These are phyloP conservation scores for Leccinum griseonigrum DNA, from an alignment of 1,284 basidiomycete species.

Conservation along the genomic window DNA sequence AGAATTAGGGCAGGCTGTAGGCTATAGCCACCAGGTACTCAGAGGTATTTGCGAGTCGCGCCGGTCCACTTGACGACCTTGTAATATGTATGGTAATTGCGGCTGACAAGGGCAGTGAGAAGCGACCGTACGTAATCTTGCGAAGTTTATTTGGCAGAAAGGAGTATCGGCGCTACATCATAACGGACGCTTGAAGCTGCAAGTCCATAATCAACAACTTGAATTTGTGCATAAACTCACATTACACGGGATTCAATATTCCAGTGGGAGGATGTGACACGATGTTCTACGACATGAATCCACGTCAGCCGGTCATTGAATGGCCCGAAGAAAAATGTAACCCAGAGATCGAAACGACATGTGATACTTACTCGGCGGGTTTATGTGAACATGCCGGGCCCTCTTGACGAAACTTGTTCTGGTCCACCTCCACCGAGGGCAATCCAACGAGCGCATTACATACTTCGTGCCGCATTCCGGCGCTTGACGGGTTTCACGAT, in stretches of 20 bases:
- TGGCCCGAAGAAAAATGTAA: not conserved
- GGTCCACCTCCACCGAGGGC: not conserved
- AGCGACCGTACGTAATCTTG: not conserved
- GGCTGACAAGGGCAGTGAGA: not conserved
- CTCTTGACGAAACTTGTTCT: not conserved
- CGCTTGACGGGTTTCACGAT: not conserved
- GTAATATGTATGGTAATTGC: not conserved
- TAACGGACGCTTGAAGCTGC: not conserved
- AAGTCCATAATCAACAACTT: not conserved
- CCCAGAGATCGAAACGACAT: not conserved
- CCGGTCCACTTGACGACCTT: not conserved
- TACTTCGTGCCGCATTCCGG: not conserved
- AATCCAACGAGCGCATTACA: not conserved
- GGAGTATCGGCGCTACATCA: not conserved
- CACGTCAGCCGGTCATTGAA: not conserved
- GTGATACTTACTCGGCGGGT: not conserved
- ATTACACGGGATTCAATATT: not conserved
- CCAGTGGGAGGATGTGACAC: not conserved
- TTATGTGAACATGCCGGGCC: not conserved
- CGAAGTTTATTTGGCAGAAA: not conserved
- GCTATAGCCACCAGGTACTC: not conserved
- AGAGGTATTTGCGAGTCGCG: not conserved
- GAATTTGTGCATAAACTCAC: not conserved
- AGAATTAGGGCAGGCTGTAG: not conserved
- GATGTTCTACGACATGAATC: not conserved